phyloP scores from a whole-genome alignment of 2,329 filamentous ascomycete genomes.

The Alternaria brassicae region DNA sequence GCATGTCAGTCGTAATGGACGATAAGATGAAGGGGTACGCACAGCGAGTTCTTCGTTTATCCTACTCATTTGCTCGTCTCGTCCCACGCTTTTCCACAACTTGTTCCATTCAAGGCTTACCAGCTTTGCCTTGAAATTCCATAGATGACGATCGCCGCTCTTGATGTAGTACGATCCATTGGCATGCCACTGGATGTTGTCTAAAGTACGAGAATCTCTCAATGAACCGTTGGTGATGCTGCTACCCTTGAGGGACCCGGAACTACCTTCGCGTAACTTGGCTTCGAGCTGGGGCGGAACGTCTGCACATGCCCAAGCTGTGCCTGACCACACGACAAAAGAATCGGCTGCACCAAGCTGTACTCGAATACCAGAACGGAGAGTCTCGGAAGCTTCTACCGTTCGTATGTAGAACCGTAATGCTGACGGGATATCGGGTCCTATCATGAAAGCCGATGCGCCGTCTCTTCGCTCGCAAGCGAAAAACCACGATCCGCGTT shows the following conservation, averaged over 20 bases:
- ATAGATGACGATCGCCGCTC: conserved; percentile 5
- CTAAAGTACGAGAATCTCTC: conserved; percentile 2
- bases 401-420: conserved; percentile 18
- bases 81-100: conserved; percentile 22
- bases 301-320: conserved; percentile 25
- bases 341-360: conserved; percentile 35
- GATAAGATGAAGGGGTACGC: neutral
- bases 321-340: conserved; percentile 32
- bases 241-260: neutral
- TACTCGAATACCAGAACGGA: conserved; percentile 25
- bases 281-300: conserved; percentile 18
- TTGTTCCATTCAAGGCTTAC: conserved; percentile 23
- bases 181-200: conserved; percentile 29
- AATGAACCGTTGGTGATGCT: conserved; percentile 20
- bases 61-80: neutral
- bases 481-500: conserved; percentile 39
- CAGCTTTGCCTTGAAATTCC: conserved; percentile 19
- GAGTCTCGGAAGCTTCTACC: neutral
- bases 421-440: conserved; percentile 14
- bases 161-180: conserved; percentile 33
- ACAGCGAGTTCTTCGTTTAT: conserved; percentile 30
- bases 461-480: conserved; percentile 26
- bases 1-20: conserved; percentile 14
- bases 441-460: conserved; percentile 11
- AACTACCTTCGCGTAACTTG: conserved; percentile 17